Conservation (phyloP, 2,329 filamentous ascomycete genomes). For the Epichloe hybrida region DNA sequence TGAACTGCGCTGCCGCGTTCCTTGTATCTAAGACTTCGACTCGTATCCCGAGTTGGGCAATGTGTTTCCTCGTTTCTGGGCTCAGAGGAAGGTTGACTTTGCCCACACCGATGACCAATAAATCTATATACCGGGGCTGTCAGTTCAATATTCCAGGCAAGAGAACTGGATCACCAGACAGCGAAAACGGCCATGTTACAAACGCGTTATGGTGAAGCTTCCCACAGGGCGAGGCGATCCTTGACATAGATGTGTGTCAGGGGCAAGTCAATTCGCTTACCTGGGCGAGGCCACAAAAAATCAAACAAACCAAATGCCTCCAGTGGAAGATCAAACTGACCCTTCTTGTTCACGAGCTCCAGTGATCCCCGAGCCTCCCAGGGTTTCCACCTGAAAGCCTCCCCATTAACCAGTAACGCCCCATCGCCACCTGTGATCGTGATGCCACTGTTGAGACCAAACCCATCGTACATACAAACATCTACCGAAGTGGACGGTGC, state of each 20-base stretch:
- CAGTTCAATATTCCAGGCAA: background rate
- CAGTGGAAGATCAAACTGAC: slow-evolving; percentile 64
- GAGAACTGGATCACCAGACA: background rate
- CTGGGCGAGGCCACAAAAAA: slow-evolving; percentile 80
- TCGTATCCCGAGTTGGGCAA: slow-evolving; percentile 68
- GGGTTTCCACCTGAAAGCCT: slow-evolving; percentile 80
- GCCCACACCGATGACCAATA: slow-evolving; percentile 82
- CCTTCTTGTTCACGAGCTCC: slow-evolving; percentile 57
- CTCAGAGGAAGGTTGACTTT: slow-evolving; percentile 62
- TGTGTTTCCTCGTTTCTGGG: slow-evolving; percentile 55
- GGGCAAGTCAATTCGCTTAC: slow-evolving; percentile 33
- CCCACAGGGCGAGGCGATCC: background rate
- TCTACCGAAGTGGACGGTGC: slow-evolving; percentile 74
- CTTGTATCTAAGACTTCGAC: slow-evolving; percentile 84
- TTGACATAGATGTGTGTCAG: background rate
- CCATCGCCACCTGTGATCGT: slow-evolving; percentile 57
- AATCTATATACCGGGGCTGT: slow-evolving; percentile 37
- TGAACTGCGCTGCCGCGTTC: slow-evolving; percentile 91
- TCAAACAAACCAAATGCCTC: slow-evolving; percentile 64
- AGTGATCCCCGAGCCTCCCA: slow-evolving; percentile 44
- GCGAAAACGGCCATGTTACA: background rate
- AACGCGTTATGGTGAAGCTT: background rate
- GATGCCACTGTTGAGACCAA: slow-evolving; percentile 71
- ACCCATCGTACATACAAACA: slow-evolving; percentile 69
- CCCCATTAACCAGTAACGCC: slow-evolving; percentile 67